Evolutionary conservation across 345 rosid genomes (phyloP).

Genomic region (Syzygium aqueum): DNA sequence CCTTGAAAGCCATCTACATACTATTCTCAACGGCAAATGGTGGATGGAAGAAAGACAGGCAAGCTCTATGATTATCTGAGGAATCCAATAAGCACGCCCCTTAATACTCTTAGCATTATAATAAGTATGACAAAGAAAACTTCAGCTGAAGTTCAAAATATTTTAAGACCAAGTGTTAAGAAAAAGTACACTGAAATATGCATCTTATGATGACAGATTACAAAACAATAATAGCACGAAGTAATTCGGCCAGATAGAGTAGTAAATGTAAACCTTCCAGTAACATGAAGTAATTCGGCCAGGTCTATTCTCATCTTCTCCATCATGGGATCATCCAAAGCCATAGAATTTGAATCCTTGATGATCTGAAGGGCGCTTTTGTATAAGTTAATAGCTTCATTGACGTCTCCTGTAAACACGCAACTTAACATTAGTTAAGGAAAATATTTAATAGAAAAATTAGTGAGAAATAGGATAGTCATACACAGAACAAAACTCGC

Average conservation of each 20-base stretch:
- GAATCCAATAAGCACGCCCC: not conserved
- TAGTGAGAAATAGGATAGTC: not conserved
- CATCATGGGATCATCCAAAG: slow-evolving; percentile 46
- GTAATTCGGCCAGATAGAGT: not conserved
- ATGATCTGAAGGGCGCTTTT: slow-evolving; percentile 53
- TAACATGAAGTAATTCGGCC: slow-evolving; percentile 80
- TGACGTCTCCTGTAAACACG: slow-evolving; percentile 44
- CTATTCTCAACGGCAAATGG: not conserved
- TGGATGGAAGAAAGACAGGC: not conserved
- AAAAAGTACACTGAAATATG: not conserved
- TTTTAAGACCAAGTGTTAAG: not conserved
- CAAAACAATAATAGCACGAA: not conserved
- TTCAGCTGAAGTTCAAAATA: not conserved
- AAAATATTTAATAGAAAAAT: not conserved
- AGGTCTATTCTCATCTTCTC: slow-evolving; percentile 83
- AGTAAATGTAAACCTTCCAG: slow-evolving; percentile 47
- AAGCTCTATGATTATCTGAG: not conserved
- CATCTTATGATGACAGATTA: not conserved
- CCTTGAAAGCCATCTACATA: not conserved
- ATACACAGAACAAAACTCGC: not conserved
- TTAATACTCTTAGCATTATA: not conserved
- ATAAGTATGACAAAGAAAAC: not conserved
- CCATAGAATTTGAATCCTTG: slow-evolving; percentile 51
- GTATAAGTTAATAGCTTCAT: slow-evolving; percentile 61
- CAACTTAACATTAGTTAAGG: not conserved